Conservation (phyloP, 2,329 filamentous ascomycete genomes). For the Calonectria pauciramosa region DNA sequence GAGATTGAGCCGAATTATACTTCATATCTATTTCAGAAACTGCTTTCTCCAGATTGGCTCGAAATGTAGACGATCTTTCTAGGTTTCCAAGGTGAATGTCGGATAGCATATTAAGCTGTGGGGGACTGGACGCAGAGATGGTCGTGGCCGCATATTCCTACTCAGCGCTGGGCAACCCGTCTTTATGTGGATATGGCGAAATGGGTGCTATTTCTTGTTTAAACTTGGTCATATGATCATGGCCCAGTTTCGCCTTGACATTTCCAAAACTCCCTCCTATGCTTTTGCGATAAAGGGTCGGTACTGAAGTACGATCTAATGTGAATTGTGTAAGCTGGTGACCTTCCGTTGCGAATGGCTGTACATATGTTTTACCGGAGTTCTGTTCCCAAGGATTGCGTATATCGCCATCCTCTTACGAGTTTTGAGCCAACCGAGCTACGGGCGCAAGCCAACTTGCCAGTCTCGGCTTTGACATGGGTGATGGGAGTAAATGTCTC, state of each 20-base stretch:
- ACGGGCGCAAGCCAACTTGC: not conserved
- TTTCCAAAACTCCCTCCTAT: slow-evolving; percentile 48
- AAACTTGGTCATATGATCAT: slow-evolving; percentile 31
- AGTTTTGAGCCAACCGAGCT: not conserved
- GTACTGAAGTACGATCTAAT: not conserved
- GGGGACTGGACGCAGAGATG: slow-evolving; percentile 33
- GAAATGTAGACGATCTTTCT: slow-evolving; percentile 47
- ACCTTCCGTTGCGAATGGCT: not conserved
- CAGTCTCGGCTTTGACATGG: not conserved
- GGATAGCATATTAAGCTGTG: slow-evolving; percentile 46
- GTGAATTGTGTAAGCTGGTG: not conserved
- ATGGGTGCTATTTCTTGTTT: not conserved
- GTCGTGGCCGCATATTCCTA: not conserved
- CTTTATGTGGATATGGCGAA: no score
- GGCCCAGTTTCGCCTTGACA: slow-evolving; percentile 45
- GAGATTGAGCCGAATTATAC: slow-evolving; percentile 35
- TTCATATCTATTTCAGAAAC: slow-evolving; percentile 48
- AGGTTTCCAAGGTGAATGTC: slow-evolving; percentile 42
- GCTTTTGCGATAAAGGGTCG: slow-evolving; percentile 42
- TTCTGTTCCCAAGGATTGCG: not conserved
- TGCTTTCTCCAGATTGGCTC: slow-evolving; percentile 47
- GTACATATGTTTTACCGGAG: not conserved
- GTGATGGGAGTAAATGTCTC: not conserved
- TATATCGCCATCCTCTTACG: no score
- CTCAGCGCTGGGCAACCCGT: not conserved